Evolutionary conservation across 1,284 basidiomycete species (phyloP), one percentile per base, ranked within the genome.

Genomic region (Pascua guehoae): DNA sequence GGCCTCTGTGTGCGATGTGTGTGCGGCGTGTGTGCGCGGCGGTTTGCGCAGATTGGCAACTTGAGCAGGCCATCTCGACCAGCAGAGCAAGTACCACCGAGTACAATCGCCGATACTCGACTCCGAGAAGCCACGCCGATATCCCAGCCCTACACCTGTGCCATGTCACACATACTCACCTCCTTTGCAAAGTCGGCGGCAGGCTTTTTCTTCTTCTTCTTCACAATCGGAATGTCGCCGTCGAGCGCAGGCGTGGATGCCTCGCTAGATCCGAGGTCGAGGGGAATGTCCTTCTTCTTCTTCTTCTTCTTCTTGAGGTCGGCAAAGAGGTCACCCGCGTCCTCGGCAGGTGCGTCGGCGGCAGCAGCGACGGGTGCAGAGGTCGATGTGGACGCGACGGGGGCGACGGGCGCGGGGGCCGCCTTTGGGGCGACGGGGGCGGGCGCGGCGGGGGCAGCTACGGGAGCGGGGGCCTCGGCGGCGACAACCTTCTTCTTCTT

Each of bases 151-250:
- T 4, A 32, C 24, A 32, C 24, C 24, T 7, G 24, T 32, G 24
- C 24, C 24, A 32, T 32, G 4, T n/a, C n/a, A n/a, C 4, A 32
- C 24, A 32, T 32, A 64, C 67, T 46, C 52, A 68, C 66, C 78
- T 94, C 91, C 76, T 91, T 93, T 81, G 94, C 92, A 68, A 82
- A 76, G 61, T 81, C 81, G 48, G 79, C 76, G 8, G 79, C 78
- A 14, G 70, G 69, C 70, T 78, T 79, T 64, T 79, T 80, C 56
- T 71, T 70, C 65, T 79, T 80, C 73, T 81, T 81, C 77, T 80
- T 81, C 69, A 80, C 80, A 64, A 79, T 78, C 59, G 79, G 79
- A 32, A 80, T 58, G 57, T 79, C 78, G 76, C 77, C 47, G 76
- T 64, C 42, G 64, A 58, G 60, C 5, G 60, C 56, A 11, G 61